phyloP scores from a whole-genome alignment of 2,329 filamentous ascomycete genomes.

The Trichoderma endophyticum region DNA sequence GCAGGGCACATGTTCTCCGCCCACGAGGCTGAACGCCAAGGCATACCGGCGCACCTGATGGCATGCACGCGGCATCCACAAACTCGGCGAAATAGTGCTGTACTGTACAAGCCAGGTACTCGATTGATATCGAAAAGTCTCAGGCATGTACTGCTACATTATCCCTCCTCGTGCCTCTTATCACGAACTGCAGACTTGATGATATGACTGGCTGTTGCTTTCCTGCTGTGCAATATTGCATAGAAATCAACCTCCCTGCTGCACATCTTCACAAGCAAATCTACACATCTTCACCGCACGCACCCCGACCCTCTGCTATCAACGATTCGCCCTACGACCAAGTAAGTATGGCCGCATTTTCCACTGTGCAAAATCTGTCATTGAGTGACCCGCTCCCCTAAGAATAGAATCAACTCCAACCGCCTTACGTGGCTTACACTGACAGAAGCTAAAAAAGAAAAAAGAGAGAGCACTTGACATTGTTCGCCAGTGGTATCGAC shows the following conservation, averaged over 20 bases:
- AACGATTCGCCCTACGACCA: neutral
- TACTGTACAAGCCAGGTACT: neutral
- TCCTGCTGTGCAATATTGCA: neutral
- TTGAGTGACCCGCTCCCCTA: neutral
- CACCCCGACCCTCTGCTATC: neutral
- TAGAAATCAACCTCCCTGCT: neutral
- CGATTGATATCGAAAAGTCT: neutral
- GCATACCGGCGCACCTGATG: slow-evolving; percentile 2
- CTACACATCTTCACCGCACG: neutral
- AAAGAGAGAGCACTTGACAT: neutral
- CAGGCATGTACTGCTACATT: neutral
- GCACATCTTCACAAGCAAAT: neutral
- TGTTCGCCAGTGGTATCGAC: neutral
- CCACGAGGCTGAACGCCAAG: slow-evolving; percentile 9
- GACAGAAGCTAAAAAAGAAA: neutral
- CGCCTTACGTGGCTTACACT: neutral
- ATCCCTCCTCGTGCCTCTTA: neutral
- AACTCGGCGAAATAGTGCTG: neutral
- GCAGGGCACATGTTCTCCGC: neutral
- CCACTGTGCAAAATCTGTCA: neutral
- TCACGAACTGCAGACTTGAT: neutral
- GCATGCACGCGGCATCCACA: neutral
- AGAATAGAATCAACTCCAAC: neutral
- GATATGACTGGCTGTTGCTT: neutral
- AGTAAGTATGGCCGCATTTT: neutral